Evolutionary conservation across 129 eudicot genomes (phyloP), one percentile per base, ranked within the genome.

Genomic region (Tanacetum coccineum): DNA sequence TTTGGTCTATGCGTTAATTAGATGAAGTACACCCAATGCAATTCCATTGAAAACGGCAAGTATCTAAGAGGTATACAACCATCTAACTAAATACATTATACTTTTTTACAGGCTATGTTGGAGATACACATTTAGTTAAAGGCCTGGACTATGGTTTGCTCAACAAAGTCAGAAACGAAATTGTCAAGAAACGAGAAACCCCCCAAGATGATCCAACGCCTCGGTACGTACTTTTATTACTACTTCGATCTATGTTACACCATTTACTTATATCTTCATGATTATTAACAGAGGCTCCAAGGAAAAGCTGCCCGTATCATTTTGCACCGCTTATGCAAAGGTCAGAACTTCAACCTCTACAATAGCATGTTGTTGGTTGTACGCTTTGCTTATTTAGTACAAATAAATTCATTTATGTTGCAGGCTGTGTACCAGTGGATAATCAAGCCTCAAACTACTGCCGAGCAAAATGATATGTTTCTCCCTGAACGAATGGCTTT

Each of bases 401-500:
- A 56, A 21, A 28, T 56, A n/a, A n/a, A n/a, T n/a, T 48, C 66
- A 40, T 61, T 71, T 50, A 12, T 77, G 71, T 71, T 80, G 65
- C 94, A 91, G 97, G 88, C 98, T 44, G 81, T 88, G 68, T 85
- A 92, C 77, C 89, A 86, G 58, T 84, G 96, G 89, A 88, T 92
- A 55, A 89, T 92, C 71, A 92, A 92, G 70, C 98, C 98, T 65
- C 95, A 85, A 75, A 78, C 95, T 57, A 67, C 70, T 26, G 53
- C 82, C 67, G 88, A 92, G 74, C 78, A 91, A 30, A 88, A 86
- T 75, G 98, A 92, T 58, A 86, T 92, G 98, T 92, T 92, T 67
- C 87, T 88, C 61, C 98, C 96, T 71, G 98, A 96, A 60, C 78
- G 98, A 74, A 92, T 92, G 98, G 82, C 98, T 47, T 92, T 88